phyloP scores from a whole-genome alignment of 2,329 filamentous ascomycete genomes.

The Stemphylium lycopersici region DNA sequence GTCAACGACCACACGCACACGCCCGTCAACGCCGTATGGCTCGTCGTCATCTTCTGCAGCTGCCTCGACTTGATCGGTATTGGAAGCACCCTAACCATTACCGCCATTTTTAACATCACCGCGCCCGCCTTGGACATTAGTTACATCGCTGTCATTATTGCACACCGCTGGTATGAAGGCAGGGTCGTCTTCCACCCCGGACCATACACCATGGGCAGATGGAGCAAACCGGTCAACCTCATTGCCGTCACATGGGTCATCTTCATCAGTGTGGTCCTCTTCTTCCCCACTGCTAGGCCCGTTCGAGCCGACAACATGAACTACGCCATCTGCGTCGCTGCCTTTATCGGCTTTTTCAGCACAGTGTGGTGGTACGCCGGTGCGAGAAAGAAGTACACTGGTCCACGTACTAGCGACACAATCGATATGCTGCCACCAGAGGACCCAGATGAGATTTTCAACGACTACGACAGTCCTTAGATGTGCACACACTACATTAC shows the following conservation, averaged over 20 bases:
- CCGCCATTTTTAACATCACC: constrained; percentile 56
- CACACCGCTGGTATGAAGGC: constrained; percentile 61
- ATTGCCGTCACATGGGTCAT: constrained; percentile 66
- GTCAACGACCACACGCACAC: constrained; percentile 63
- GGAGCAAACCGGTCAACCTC: constrained; percentile 61
- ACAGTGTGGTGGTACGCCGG: constrained; percentile 54
- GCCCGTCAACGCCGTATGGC: constrained; percentile 68
- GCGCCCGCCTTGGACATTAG: constrained; percentile 58
- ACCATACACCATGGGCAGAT: constrained; percentile 63
- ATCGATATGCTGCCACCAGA: constrained; percentile 51
- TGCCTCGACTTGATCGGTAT: constrained; percentile 60
- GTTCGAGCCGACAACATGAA: constrained; percentile 56
- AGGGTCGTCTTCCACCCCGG: constrained; percentile 62
- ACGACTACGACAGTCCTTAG: constrained; percentile 41
- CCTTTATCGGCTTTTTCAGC: constrained; percentile 57
- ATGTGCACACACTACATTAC: not conserved
- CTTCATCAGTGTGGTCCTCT: constrained; percentile 68
- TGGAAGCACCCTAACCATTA: constrained; percentile 58
- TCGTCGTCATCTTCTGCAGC: constrained; percentile 64
- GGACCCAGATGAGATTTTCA: constrained; percentile 48
- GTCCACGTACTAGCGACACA: constrained; percentile 63
- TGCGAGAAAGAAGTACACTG: constrained; percentile 59
- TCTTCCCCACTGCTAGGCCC: constrained; percentile 54
- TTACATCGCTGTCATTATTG: constrained; percentile 66
- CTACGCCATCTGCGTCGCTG: constrained; percentile 55